Percentiles rank a stretch among this genome's conserved stretches.
Conservation (phyloP, 306 rosid genomes). For the Rosa chinensis region DNA sequence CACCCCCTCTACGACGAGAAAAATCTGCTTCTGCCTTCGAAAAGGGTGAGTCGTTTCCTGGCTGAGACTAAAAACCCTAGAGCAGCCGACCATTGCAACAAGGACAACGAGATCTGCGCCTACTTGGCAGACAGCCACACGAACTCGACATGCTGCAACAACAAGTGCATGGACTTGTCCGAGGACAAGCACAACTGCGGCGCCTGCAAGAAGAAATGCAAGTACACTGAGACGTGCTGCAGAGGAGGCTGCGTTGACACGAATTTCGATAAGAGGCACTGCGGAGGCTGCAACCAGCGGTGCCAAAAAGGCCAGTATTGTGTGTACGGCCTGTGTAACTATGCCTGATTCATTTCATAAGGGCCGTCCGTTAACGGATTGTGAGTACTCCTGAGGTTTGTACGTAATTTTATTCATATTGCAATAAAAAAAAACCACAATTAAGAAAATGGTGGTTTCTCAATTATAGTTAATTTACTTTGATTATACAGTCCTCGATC, state of each 20-base stretch:
- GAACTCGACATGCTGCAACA: constrained; percentile 73
- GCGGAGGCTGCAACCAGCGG: constrained; percentile 58
- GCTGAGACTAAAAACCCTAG: constrained; percentile 41
- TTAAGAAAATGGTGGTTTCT: not conserved
- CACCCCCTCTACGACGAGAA: not conserved
- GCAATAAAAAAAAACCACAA: constrained; percentile 19
- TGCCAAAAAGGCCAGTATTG: constrained; percentile 46
- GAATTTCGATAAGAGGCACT: constrained; percentile 71
- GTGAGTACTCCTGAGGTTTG: constrained; percentile 13
- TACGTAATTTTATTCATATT: constrained; percentile 12
- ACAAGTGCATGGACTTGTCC: constrained; percentile 61
- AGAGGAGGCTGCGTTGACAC: constrained; percentile 63
- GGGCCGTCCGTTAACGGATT: not conserved
- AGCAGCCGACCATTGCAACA: constrained; percentile 57
- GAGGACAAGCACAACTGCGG: constrained; percentile 67
- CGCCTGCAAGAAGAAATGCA: constrained; percentile 65
- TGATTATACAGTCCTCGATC: constrained; percentile 1
- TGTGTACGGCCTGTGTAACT: constrained; percentile 65
- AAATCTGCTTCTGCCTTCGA: constrained; percentile 37
- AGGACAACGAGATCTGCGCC: constrained; percentile 53
- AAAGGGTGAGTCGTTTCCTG: constrained; percentile 59
- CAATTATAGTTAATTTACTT: not conserved
- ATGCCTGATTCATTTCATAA: constrained; percentile 41
- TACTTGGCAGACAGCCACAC: not conserved
- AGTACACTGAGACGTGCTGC: constrained; percentile 62